phyloP scores from a whole-genome alignment of 257 asterid species.

The Solanum infundibuliforme region DNA sequence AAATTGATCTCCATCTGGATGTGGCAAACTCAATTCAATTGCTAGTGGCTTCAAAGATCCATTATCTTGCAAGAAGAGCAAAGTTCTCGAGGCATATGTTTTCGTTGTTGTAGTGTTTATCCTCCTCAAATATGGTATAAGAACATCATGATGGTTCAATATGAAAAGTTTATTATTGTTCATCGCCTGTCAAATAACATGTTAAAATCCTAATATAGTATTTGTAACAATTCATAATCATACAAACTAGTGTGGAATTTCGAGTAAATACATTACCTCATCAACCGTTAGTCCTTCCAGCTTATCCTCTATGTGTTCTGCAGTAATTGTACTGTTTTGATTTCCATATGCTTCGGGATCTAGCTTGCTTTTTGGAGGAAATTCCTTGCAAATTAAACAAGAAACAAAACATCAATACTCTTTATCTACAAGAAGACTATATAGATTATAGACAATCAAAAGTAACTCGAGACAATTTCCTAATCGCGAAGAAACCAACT shows the following conservation, averaged over 20 bases:
- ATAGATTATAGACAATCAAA: not conserved
- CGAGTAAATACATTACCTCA: not conserved
- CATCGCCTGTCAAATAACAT: not conserved
- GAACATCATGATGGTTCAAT: slow-evolving; percentile 1
- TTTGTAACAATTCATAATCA: not conserved
- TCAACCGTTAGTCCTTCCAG: slow-evolving; percentile 6
- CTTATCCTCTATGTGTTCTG: not conserved
- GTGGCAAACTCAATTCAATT: slow-evolving; percentile 9
- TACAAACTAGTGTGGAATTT: not conserved
- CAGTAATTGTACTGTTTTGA: slow-evolving; percentile 7
- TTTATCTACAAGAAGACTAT: not conserved
- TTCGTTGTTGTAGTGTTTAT: slow-evolving; percentile 8
- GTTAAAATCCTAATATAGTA: not conserved
- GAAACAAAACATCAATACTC: not conserved
- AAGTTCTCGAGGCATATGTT: slow-evolving; percentile 6
- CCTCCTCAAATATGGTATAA: slow-evolving; percentile 9
- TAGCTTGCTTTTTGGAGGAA: not conserved
- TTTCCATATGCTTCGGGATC: not conserved
- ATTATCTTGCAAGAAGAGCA: not conserved
- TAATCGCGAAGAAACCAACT: not conserved
- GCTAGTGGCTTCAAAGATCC: slow-evolving; percentile 9
- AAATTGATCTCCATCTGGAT: not conserved
- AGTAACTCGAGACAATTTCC: not conserved
- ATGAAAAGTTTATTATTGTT: not conserved
- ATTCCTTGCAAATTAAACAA: not conserved